Evolutionary conservation across 768 basidiomycete genomes (phyloP), one percentile per base, ranked within the genome.

Genomic region (Pisolithus orientalis): DNA sequence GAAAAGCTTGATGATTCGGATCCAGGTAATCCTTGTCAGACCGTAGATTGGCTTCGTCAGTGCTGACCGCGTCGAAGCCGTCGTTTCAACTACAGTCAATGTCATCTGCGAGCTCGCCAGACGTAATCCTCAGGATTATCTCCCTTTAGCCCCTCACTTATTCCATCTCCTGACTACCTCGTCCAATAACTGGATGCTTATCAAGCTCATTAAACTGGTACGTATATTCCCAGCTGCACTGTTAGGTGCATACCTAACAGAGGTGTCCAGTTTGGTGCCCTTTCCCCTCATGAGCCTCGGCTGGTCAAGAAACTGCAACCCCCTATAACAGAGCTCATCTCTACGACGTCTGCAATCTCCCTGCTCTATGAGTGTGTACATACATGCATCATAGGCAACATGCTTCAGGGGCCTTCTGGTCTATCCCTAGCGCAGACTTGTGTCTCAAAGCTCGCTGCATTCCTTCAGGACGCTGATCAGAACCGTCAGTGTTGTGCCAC

Each of bases 121-220:
- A 52, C 75, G 79, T 42, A 84, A 85, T 55, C 92, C 94, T 7
- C 71, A 73, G 53, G 87, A 89, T 54, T 94, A 92, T 64, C 76
- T 99, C 7, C 75, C 84, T 4, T 70, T 99, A 39, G 96, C 95
- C 2, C 96, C 96, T 9, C 89, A 90, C 59, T 69, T 98, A 50
- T 99, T 98, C 68, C 91, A 90, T 61, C 78, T 98, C 10, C 73
- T 99, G 53, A 96, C 92, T 0, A 92, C 86, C 2, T 93, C 93
- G 10, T 87, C 90, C 9, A 98, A 99, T 68, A 99, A 99, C 61
- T 99, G 96, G 96, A 95, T 98, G 91, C 79, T 99, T 53, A 99
- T 99, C 69, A 99, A 99, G 71, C 87, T 98, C 50, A 85, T 98
- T 65, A 99, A 99, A 71, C 69, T 98, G 67, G 95, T 94, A 68